phyloP scores from a whole-genome alignment of 2,329 filamentous ascomycete genomes.

The Hypomyces perniciosus region DNA sequence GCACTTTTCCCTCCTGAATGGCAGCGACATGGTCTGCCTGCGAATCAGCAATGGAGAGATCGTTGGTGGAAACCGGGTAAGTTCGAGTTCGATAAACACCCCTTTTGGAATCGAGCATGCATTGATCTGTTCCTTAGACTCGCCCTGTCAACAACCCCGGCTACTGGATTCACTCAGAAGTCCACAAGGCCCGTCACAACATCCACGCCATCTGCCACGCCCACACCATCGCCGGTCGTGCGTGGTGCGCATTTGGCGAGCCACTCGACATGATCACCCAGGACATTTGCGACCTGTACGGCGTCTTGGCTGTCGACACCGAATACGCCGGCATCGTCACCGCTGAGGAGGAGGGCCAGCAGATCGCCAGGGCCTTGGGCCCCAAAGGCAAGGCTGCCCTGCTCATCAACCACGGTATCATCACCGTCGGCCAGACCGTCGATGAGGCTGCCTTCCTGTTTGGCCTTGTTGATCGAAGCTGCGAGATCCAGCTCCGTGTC shows the following conservation, averaged over 20 bases:
- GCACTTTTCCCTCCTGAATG: slow-evolving; percentile 62
- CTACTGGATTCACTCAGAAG: slow-evolving; percentile 62
- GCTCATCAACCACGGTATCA: slow-evolving; percentile 64
- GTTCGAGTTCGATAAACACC: background rate
- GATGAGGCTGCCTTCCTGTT: slow-evolving; percentile 70
- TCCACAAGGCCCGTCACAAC: slow-evolving; percentile 60
- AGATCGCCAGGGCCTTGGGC: slow-evolving; percentile 59
- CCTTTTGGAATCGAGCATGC: background rate
- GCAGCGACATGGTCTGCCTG: slow-evolving; percentile 62
- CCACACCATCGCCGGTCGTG: slow-evolving; percentile 60
- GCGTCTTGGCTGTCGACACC: slow-evolving; percentile 54
- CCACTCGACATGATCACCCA: slow-evolving; percentile 66
- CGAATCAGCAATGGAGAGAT: slow-evolving; percentile 52
- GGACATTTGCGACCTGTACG: slow-evolving; percentile 60
- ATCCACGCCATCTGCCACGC: slow-evolving; percentile 64
- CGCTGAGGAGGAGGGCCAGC: slow-evolving; percentile 57
- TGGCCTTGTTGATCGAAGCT: slow-evolving; percentile 61
- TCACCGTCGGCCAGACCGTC: slow-evolving; percentile 65
- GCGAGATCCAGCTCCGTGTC: slow-evolving; percentile 60
- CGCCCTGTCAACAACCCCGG: slow-evolving; percentile 61
- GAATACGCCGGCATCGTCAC: slow-evolving; percentile 52
- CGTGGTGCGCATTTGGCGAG: slow-evolving; percentile 59
- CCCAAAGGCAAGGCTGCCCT: slow-evolving; percentile 53
- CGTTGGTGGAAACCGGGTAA: slow-evolving; percentile 52
- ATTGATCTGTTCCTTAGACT: slow-evolving; percentile 19